phyloP scores from a whole-genome alignment of 2,329 filamentous ascomycete species.

The Talaromyces marneffei region DNA sequence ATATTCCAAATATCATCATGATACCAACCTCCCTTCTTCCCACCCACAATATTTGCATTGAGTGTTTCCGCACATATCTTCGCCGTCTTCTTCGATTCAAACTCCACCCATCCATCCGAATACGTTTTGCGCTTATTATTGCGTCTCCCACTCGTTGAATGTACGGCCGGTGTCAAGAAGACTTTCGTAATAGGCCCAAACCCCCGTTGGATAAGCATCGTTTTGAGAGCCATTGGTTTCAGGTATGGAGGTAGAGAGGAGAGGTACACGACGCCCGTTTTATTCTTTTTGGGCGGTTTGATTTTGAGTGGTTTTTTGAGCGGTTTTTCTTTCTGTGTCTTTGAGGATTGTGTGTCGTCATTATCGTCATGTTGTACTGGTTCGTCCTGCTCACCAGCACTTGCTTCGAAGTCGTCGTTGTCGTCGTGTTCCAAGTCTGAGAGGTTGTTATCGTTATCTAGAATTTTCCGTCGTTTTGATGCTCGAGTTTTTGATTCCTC shows the following conservation, averaged over 20 bases:
- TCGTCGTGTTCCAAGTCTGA: conserved; percentile 46
- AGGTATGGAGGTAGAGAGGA: conserved; percentile 44
- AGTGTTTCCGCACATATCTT: conserved; percentile 43
- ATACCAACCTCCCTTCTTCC: conserved; percentile 42
- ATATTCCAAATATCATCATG: conserved; percentile 45
- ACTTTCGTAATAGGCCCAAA: conserved; percentile 40
- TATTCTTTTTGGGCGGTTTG: conserved; percentile 21
- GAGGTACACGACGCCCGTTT: conserved; percentile 41
- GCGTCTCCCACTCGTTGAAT: conserved; percentile 19
- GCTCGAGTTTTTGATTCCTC: conserved; percentile 35
- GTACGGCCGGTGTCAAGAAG: conserved; percentile 39
- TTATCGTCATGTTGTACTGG: conserved; percentile 15
- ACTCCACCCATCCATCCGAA: conserved; percentile 45
- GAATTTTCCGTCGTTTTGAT: conserved; percentile 29
- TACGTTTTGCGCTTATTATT: conserved; percentile 41
- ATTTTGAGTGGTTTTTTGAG: neutral
- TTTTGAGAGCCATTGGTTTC: conserved; percentile 43
- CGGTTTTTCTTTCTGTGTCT: conserved; percentile 13
- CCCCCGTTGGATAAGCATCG: conserved; percentile 35
- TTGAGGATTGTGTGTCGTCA: conserved; percentile 12
- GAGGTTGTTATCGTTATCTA: conserved; percentile 18
- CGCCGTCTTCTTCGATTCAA: conserved; percentile 41
- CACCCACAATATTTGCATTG: conserved; percentile 41
- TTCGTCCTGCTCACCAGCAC: conserved; percentile 12
- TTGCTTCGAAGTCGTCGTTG: conserved; percentile 20